phyloP scores from a whole-genome alignment of 352 stramenopile genomes.

The Phytopythium cucurbitacearum region DNA sequence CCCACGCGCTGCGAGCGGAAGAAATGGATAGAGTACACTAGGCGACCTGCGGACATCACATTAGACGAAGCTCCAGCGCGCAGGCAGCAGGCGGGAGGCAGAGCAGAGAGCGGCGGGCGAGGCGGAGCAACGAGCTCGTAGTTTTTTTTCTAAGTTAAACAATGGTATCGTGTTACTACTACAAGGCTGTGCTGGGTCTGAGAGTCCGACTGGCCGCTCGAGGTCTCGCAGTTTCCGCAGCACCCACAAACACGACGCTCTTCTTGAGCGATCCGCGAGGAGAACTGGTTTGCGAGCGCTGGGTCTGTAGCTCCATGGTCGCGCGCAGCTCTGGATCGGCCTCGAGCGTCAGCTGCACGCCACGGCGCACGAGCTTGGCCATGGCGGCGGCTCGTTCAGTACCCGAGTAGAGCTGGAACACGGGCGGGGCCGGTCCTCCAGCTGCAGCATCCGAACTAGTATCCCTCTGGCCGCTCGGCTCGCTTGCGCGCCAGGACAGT shows the following conservation, averaged over 20 bases:
- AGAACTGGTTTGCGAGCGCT: constrained; percentile 7
- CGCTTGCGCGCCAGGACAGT: constrained; percentile 24
- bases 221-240: not conserved
- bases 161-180: no score
- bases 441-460: constrained; percentile 8
- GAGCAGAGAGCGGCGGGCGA: no score
- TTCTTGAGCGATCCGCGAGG: not conserved
- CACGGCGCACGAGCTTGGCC: constrained; percentile 49
- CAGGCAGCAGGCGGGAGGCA: no score
- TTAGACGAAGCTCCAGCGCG: no score
- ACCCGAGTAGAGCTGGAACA: constrained; percentile 51
- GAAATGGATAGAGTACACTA: constrained; percentile 62
- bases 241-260: not conserved
- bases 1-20: constrained; percentile 36
- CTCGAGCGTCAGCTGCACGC: constrained; percentile 68
- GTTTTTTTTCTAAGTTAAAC: constrained; percentile 5
- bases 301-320: constrained; percentile 41
- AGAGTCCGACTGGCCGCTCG: no score
- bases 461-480: constrained; percentile 6
- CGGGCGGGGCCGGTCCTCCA: constrained; percentile 11
- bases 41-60: not conserved
- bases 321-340: constrained; percentile 49
- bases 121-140: no score
- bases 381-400: constrained; percentile 28
- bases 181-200: no score